Evolutionary conservation across 176 grass and related monocot species (phyloP).

Genomic region (Ensete ventricosum): DNA sequence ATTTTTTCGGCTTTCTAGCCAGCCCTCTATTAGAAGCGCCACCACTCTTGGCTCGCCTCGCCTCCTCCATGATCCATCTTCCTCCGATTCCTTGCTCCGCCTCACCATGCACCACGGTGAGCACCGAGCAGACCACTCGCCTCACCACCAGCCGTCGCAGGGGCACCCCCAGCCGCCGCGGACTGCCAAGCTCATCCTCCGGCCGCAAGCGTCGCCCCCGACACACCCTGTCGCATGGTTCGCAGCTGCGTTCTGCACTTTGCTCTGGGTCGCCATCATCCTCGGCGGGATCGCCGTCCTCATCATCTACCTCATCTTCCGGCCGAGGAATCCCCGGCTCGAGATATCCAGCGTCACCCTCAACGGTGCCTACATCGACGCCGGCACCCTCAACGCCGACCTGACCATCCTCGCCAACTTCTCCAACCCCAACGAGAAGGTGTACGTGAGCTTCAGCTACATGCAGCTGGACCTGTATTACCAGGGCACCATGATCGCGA

Average conservation of each 20-base stretch:
- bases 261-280: constrained; percentile 66
- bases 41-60: too few relatives aligned
- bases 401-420: constrained; percentile 50
- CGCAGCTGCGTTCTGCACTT: constrained; percentile 24
- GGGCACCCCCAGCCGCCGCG: neutral
- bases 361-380: constrained; percentile 66
- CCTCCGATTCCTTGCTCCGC: too few relatives aligned
- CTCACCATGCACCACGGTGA: too few relatives aligned
- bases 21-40: too few relatives aligned
- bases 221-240: neutral
- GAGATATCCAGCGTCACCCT: constrained; percentile 50
- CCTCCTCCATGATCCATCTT: too few relatives aligned
- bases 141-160: too few relatives aligned
- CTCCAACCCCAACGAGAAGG: constrained; percentile 61
- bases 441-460: constrained; percentile 43
- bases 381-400: constrained; percentile 49
- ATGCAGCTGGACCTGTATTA: constrained; percentile 82
- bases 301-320: constrained; percentile 65
- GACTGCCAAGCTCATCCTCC: neutral
- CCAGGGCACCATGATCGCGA: constrained; percentile 35
- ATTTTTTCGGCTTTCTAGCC: too few relatives aligned
- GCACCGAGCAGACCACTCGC: too few relatives aligned
- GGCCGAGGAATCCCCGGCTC: constrained; percentile 46
- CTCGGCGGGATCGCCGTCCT: constrained; percentile 45
- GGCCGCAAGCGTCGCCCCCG: neutral